Evolutionary conservation across 306 rosid species (phyloP), one percentile per base, ranked within the genome.

Genomic region (Corylus heterophylla): DNA sequence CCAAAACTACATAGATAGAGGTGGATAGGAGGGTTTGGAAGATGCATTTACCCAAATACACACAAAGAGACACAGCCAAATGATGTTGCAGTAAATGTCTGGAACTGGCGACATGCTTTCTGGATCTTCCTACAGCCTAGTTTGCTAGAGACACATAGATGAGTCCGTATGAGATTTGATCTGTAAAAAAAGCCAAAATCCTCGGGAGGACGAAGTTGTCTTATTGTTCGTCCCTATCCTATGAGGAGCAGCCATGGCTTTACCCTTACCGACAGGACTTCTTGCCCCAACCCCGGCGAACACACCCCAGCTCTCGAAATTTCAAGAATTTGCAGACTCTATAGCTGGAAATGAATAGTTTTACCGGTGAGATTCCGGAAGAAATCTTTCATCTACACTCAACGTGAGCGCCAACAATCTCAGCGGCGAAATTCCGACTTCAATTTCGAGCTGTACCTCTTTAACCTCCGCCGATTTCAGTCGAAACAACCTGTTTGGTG

Each of bases 391-490:
- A 55, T 5, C 64, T 85, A 5, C 44, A 39, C 7, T 11, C 50
- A 89, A 89, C 56, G 25, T 85, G 27, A 89, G 92, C 71, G 70
- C 47, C 2, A 89, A 89, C 81, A 66, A 44, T 4, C 59, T 89
- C 45, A 70, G 71, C 63, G 78, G 87, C 17, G 74, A 71, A 61
- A 81, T 89, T 50, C 90, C 92, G 42, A 71, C 54, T 11, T 75
- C 87, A 1, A 59, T 89, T 42, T 54, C 81, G 4, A 44, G 35
- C 17, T 87, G 90, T 42, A 39, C 83, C 11, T 81, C 85, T 7
- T 45, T 89, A 2, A 74, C 84, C 0, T 81, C 81, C 5, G 77
- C 62, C 14, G 93, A 89, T 79, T 69, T 89, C 8, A 89, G 93
- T 37, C 55, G 52, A 31, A 89, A 89, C 51, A 39, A 17, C 11